Percentiles rank a stretch among this genome's conserved stretches.
These are phyloP conservation scores for Yarrowia sp. DNA, from an alignment of 805 yeast genomes.

Conservation along the genomic window DNA sequence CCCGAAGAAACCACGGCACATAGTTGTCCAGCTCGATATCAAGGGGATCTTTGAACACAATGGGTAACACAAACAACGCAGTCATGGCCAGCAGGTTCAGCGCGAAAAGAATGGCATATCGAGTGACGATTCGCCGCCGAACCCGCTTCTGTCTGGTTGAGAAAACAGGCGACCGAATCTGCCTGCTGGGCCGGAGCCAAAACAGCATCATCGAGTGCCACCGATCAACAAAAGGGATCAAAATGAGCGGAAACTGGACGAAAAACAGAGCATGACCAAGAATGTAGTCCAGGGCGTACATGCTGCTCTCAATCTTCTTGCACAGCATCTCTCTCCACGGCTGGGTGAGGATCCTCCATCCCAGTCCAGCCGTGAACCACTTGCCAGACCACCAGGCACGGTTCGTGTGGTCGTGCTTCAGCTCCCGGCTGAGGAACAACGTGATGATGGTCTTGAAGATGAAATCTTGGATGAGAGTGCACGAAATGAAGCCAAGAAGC, in stretches of 20 bases:
- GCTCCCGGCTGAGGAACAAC: constrained; percentile 59
- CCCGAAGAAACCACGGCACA: constrained; percentile 10
- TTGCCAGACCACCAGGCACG: constrained; percentile 61
- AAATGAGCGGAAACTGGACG: constrained; percentile 75
- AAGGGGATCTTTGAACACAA: constrained; percentile 3
- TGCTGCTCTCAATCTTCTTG: constrained; percentile 79
- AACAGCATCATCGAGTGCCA: constrained; percentile 91
- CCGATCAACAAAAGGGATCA: constrained; percentile 78
- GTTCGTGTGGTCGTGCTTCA: constrained; percentile 55
- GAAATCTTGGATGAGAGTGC: constrained; percentile 55
- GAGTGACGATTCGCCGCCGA: constrained; percentile 33
- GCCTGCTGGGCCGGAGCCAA: constrained; percentile 90
- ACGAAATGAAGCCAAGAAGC: constrained; percentile 57
- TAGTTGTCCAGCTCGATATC: constrained; percentile 15
- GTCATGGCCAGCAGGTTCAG: constrained; percentile 6
- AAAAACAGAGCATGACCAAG: constrained; percentile 79
- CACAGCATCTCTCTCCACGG: constrained; percentile 84
- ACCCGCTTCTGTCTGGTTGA: constrained; percentile 71
- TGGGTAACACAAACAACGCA: constrained; percentile 8
- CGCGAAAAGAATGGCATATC: constrained; percentile 1
- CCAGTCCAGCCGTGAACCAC: constrained; percentile 65
- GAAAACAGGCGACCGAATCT: constrained; percentile 80
- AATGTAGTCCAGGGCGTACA: constrained; percentile 87
- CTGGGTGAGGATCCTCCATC: constrained; percentile 78
- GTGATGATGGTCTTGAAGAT: constrained; percentile 54